Base-by-base conservation (phyloP, 805 yeast species). In the Candida nemodendra region DNA sequence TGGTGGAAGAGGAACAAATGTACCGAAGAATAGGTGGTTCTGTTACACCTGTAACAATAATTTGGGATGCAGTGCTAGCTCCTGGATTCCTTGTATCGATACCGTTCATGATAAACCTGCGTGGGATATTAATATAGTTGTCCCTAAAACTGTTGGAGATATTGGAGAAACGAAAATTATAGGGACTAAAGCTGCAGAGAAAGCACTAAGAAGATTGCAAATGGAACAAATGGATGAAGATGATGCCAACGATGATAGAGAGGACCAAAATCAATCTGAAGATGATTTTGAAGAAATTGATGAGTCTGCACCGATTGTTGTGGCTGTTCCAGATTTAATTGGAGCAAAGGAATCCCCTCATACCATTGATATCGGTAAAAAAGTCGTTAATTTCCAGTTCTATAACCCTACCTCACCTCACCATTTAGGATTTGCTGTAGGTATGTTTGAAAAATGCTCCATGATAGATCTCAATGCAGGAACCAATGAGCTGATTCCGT, bases 61-160 rank as follows among this genome's bases (percentile, higher is more conserved):
- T 19, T 62, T 81, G 30, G 87, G 88, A 13, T 72, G 84, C 3
- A 78, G 93, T 12, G 85, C 98, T 0, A 86, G 96, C 2, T 83
- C 89, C n/a, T 93, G 99, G 99, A 84, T 93, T 33, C 99, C 99
- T 0, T 93, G 99, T 57, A 73, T 93, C 5, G 97, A 93, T 47
- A 85, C 83, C 30, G 60, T 89, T 22, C 83, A 90, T 76, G 96
- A 89, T 51, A 76, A 87, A 44, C 83, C 85, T 29, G 84, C 96
- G 1, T 93, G 98, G 98, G 89, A 89, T 45, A 57, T 93, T 8
- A 95, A 87, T 54, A 68, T 93, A n/a, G 78, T 81, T 44, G 79
- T 88, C 2, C 96, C 97, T 0, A 75, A 86, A 51, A 81, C 91
- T 0, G 71, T 90, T 1, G 77, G 78, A 26, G 90, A 86, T 56